Evolutionary conservation across 192 early-diverging fungal species (phyloP), one percentile per base, ranked within the genome.

Genomic region (Coemansia brasiliensis): DNA sequence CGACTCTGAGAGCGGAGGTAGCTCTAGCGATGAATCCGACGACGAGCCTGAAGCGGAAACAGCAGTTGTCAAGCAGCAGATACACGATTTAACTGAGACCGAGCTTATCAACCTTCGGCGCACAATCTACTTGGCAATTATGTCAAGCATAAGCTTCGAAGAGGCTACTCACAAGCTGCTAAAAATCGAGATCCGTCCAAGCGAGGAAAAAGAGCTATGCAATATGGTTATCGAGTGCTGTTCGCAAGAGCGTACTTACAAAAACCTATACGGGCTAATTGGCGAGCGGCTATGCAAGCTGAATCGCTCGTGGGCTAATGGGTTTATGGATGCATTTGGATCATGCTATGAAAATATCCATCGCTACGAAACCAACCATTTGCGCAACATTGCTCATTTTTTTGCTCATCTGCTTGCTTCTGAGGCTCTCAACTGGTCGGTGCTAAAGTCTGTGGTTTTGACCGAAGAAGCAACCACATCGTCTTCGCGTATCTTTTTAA

Each of bases 191-290:
- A 85, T 96, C 37, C 85, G 85, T 45, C 83, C 85, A 42, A 94
- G 90, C 39, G 89, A 95, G 61, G 90, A 95, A 83, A 83, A 91
- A 35, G 96, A 97, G 73, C 74, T 98, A 27, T 87, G 86, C 68
- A 94, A 95, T 63, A 98, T 98, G 96, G 85, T 98, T 43, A 91
- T 97, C 48, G 96, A 98, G 66, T 94, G 94, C 83, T 97, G 94
- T 67, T 86, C 89, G 5, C 94, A 98, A 67, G 94, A 97, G 66
- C 83, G 92, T 11, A 97, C 94, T 5, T 98, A 94, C 70, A 87
- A 93, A 57, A 92, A 84, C 53, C 95, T 94, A 57, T 97, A 90
- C 63, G 96, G 96, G 5, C 74, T 97, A 5, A 87, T 96, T 29
- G 94, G 92, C 21, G 95, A 98, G 65, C 89, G 95, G 16, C 90